These are phyloP conservation scores for Solanum aculeatissimum DNA, from an alignment of 305 asterid species.

Conservation along the genomic window DNA sequence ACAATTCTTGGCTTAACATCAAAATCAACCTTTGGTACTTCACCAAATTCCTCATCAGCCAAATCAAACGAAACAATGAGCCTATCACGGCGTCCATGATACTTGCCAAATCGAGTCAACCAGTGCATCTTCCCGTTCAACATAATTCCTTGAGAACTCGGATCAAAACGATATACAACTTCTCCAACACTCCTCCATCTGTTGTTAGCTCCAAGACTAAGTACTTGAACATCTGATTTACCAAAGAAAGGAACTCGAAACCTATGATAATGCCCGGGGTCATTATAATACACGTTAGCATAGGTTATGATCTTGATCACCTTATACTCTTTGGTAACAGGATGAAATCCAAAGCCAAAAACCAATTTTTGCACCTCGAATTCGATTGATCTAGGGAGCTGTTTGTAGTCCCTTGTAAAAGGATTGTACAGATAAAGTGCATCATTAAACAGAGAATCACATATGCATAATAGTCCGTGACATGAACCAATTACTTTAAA, in stretches of 20 bases:
- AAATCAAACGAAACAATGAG: conserved; percentile 25
- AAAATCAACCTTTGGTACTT: conserved; percentile 3
- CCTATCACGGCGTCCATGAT: not conserved
- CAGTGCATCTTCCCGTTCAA: conserved; percentile 42
- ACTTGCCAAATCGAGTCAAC: conserved; percentile 9
- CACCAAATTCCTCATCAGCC: conserved; percentile 17
- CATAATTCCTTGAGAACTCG: conserved; percentile 6
- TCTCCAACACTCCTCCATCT: conserved; percentile 29
- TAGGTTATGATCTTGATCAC: conserved; percentile 20
- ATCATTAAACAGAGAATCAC: conserved; percentile 13
- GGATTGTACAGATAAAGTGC: conserved; percentile 31
- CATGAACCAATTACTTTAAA: conserved; percentile 38
- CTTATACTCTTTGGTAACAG: conserved; percentile 22
- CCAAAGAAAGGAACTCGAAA: not conserved
- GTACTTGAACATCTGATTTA: conserved; percentile 23
- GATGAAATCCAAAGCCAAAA: conserved; percentile 34
- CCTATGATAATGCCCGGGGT: not conserved
- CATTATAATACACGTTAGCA: not conserved
- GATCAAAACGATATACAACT: conserved; percentile 12
- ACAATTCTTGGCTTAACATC: not conserved
- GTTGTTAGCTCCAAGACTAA: conserved; percentile 8
- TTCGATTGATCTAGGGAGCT: conserved; percentile 16
- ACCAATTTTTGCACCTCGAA: conserved; percentile 5
- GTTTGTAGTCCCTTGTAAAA: conserved; percentile 20
- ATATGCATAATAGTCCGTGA: conserved; percentile 30